phyloP scores from a whole-genome alignment of 345 rosid species.

The Diplotaxis tenuifolia region DNA sequence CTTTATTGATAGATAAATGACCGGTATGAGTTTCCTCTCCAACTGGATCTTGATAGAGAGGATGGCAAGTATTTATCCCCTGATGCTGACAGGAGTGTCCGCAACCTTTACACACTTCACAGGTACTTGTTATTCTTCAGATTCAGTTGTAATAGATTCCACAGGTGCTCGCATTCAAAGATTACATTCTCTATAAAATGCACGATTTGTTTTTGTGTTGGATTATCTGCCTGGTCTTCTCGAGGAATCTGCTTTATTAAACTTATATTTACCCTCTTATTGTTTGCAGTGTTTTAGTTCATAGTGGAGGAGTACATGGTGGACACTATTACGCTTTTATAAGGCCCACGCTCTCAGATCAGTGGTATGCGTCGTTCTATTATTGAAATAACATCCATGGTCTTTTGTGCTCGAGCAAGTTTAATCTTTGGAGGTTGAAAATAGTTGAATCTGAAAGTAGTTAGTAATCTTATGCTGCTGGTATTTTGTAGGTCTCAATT shows the following conservation, averaged over 20 bases:
- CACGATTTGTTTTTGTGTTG: neutral
- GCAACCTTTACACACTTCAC: slow-evolving; percentile 89
- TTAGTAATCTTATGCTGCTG: neutral
- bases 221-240: slow-evolving; percentile 15
- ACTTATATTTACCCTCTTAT: slow-evolving; percentile 18
- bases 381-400: neutral
- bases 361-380: slow-evolving; percentile 56
- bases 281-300: slow-evolving; percentile 86
- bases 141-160: slow-evolving; percentile 12
- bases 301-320: slow-evolving; percentile 96
- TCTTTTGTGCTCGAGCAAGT: neutral
- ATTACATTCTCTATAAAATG: slow-evolving; percentile 4
- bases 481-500: neutral
- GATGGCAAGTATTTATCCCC: slow-evolving; percentile 84
- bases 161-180: neutral
- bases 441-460: slow-evolving; percentile 11
- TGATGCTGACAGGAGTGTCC: slow-evolving; percentile 85
- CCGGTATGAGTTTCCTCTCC: slow-evolving; percentile 91
- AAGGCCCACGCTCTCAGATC: slow-evolving; percentile 90
- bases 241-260: neutral
- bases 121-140: slow-evolving; percentile 43
- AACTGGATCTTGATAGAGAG: slow-evolving; percentile 93
- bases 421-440: neutral
- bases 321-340: slow-evolving; percentile 98
- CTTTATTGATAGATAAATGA: slow-evolving; percentile 74